These are phyloP conservation scores for Scedosporium minutisporum DNA, from an alignment of 2,329 filamentous ascomycete species.

Conservation along the genomic window DNA sequence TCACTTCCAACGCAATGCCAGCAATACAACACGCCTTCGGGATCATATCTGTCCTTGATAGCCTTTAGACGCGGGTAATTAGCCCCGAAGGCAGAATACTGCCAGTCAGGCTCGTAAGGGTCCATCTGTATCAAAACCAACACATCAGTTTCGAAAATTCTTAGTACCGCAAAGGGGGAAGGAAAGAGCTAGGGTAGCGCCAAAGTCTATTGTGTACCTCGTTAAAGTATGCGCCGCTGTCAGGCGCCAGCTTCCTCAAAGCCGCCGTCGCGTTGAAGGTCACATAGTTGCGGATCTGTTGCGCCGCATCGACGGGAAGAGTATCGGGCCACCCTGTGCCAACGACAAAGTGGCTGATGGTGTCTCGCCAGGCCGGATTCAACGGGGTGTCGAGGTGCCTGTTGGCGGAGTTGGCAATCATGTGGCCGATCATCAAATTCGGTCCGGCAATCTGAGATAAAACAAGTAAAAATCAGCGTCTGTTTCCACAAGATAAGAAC, in stretches of 20 bases:
- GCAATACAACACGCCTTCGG: slow-evolving; percentile 23
- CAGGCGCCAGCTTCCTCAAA: slow-evolving; percentile 24
- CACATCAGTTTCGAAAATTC: not conserved
- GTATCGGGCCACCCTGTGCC: slow-evolving; percentile 12
- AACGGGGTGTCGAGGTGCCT: slow-evolving; percentile 14
- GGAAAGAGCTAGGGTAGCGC: not conserved
- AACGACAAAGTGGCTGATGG: slow-evolving; percentile 11
- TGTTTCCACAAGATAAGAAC: not conserved
- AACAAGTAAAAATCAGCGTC: not conserved
- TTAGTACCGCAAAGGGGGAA: not conserved
- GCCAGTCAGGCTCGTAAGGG: slow-evolving; percentile 21
- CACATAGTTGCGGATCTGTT: slow-evolving; percentile 15
- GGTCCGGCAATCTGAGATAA: slow-evolving; percentile 7
- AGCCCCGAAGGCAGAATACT: slow-evolving; percentile 22
- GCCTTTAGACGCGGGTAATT: slow-evolving; percentile 20
- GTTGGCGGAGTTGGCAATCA: slow-evolving; percentile 18
- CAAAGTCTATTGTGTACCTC: slow-evolving; percentile 17
- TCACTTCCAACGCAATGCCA: slow-evolving; percentile 28
- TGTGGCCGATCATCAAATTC: slow-evolving; percentile 18
- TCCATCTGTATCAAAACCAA: slow-evolving; percentile 10
- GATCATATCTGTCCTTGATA: slow-evolving; percentile 25
- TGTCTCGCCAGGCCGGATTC: slow-evolving; percentile 18
- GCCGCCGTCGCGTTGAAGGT: slow-evolving; percentile 19
- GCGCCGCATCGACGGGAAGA: slow-evolving; percentile 10
- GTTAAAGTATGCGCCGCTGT: slow-evolving; percentile 32